Percentiles rank a stretch among this genome's conserved stretches.
These are phyloP conservation scores for Hysterium pulicare DNA, from an alignment of 2,329 filamentous ascomycete species.

Conservation along the genomic window DNA sequence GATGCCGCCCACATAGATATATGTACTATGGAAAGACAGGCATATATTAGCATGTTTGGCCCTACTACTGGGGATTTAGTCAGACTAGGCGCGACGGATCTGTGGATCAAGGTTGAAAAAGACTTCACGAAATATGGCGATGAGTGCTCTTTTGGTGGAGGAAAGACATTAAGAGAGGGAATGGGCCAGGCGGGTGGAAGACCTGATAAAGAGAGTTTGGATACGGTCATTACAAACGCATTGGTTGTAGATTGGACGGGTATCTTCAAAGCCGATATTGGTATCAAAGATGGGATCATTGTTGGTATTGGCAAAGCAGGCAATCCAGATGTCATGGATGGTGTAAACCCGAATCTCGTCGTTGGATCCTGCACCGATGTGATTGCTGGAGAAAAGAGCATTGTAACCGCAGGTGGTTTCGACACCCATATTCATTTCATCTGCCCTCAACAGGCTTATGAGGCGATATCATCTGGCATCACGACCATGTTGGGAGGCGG, in stretches of 20 bases:
- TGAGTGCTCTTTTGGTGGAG: slow-evolving; percentile 92
- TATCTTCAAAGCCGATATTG: slow-evolving; percentile 96
- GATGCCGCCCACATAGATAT: slow-evolving; percentile 57
- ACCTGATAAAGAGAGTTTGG: slow-evolving; percentile 67
- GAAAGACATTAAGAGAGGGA: slow-evolving; percentile 88
- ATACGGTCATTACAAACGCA: slow-evolving; percentile 86
- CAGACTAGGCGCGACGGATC: slow-evolving; percentile 74
- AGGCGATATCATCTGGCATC: slow-evolving; percentile 79
- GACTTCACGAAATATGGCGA: slow-evolving; percentile 84
- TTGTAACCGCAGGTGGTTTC: slow-evolving; percentile 84
- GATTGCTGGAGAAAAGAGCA: slow-evolving; percentile 84
- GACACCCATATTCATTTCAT: slow-evolving; percentile 94
- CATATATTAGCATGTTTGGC: slow-evolving; percentile 87
- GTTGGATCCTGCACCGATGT: slow-evolving; percentile 89
- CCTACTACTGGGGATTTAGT: slow-evolving; percentile 87
- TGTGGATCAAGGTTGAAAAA: slow-evolving; percentile 88
- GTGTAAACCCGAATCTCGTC: slow-evolving; percentile 72
- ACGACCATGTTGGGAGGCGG: slow-evolving; percentile 90
- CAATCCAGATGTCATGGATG: slow-evolving; percentile 96
- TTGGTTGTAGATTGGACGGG: slow-evolving; percentile 87
- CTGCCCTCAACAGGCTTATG: slow-evolving; percentile 85
- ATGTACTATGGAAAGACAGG: slow-evolving; percentile 70
- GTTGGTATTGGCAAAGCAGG: slow-evolving; percentile 90
- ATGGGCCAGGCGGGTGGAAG: slow-evolving; percentile 90
- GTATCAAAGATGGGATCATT: slow-evolving; percentile 83